These are phyloP conservation scores for Ophiostoma quercus DNA, from an alignment of 2,329 filamentous ascomycete species.

Conservation along the genomic window DNA sequence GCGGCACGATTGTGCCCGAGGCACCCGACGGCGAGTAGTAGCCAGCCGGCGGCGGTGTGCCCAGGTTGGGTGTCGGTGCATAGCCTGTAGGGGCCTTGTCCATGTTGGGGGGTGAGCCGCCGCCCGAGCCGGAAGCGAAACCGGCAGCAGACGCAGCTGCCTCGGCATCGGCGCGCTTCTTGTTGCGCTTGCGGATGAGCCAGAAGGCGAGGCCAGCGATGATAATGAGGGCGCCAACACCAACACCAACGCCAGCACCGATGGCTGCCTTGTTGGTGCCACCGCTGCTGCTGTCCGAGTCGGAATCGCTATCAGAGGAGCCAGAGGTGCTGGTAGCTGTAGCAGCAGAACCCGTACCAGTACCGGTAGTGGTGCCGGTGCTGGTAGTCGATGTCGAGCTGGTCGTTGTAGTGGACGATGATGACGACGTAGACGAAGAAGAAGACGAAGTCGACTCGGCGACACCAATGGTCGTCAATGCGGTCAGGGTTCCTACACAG, in stretches of 20 bases:
- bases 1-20: neutral
- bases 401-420: neutral
- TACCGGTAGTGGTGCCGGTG: neutral
- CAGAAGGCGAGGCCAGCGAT: neutral
- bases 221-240: neutral
- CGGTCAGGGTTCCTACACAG: neutral
- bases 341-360: slow-evolving; percentile 7
- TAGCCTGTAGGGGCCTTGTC: slow-evolving; percentile 16
- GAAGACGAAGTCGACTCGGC: slow-evolving; percentile 18
- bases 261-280: slow-evolving; percentile 18
- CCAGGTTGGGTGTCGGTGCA: slow-evolving; percentile 13
- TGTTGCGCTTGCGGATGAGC: slow-evolving; percentile 17
- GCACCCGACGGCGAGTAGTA: slow-evolving; percentile 8
- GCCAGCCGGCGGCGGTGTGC: neutral
- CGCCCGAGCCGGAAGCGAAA: neutral
- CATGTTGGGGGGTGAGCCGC: neutral
- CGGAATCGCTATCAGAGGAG: neutral
- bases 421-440: neutral
- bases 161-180: neutral
- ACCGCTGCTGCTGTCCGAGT: neutral
- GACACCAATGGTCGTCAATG: slow-evolving; percentile 29
- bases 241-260: slow-evolving; percentile 22
- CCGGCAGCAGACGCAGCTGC: slow-evolving; percentile 12
- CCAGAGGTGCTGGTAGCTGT: neutral
- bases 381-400: neutral